phyloP scores from a whole-genome alignment of 768 basidiomycete species.

The Tulasnella calospora region DNA sequence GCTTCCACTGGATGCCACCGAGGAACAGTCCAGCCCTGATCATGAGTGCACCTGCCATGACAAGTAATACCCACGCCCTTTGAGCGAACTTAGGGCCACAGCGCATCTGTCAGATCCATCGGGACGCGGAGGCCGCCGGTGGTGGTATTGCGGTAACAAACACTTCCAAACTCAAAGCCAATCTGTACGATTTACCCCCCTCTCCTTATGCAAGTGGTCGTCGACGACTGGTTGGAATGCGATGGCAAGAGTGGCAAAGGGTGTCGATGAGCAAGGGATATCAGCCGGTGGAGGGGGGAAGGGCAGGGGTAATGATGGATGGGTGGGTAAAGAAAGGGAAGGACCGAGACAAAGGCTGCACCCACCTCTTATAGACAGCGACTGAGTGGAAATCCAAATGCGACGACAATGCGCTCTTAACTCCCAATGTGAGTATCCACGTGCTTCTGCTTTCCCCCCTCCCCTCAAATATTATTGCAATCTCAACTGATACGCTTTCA shows the following conservation, averaged over 20 bases:
- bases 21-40: background rate
- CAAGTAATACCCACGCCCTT: background rate
- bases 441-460: background rate
- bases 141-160: background rate
- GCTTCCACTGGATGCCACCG: background rate
- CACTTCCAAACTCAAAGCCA: background rate
- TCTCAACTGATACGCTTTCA: background rate
- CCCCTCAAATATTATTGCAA: background rate
- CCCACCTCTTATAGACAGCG: background rate
- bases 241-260: background rate
- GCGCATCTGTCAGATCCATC: background rate
- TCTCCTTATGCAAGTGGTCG: background rate
- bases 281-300: background rate
- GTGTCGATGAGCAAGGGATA: background rate
- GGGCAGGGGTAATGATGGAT: background rate
- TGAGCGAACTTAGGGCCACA: background rate
- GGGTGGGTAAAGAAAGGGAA: background rate
- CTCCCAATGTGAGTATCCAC: background rate
- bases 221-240: background rate
- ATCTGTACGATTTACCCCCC: background rate
- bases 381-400: background rate
- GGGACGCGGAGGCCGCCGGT: background rate
- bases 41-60: background rate
- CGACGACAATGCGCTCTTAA: constrained; percentile 5
- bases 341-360: background rate